These are phyloP conservation scores for Xylariaceae sp. DNA, from an alignment of 2,329 filamentous ascomycete species.

Conservation along the genomic window DNA sequence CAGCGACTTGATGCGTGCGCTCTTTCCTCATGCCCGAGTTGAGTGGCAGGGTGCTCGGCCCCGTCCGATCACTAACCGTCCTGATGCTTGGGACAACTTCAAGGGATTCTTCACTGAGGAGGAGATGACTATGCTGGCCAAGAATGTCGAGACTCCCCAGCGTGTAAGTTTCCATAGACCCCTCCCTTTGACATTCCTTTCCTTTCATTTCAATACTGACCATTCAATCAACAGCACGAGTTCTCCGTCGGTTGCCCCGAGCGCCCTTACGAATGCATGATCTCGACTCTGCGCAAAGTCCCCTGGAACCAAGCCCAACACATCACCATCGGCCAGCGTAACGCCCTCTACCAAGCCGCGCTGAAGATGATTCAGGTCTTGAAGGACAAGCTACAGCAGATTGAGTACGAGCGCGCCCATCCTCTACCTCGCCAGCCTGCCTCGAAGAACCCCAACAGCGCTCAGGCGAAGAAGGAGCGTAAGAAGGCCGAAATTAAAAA, in stretches of 20 bases:
- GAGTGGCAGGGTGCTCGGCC: slow-evolving; percentile 50
- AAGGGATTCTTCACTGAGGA: slow-evolving; percentile 58
- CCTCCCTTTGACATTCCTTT: slow-evolving; percentile 7
- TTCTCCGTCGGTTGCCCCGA: slow-evolving; percentile 60
- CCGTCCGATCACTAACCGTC: slow-evolving; percentile 29
- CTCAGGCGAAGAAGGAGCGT: background rate
- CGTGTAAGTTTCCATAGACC: slow-evolving; percentile 45
- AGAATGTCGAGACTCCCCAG: slow-evolving; percentile 58
- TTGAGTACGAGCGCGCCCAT: slow-evolving; percentile 27
- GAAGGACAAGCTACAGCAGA: slow-evolving; percentile 36
- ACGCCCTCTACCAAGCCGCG: slow-evolving; percentile 49
- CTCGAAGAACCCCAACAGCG: background rate
- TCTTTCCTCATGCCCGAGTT: slow-evolving; percentile 56
- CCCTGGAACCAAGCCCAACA: slow-evolving; percentile 57
- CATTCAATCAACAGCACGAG: slow-evolving; percentile 42
- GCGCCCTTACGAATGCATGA: slow-evolving; percentile 61
- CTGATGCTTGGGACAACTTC: slow-evolving; percentile 49
- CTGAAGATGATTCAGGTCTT: slow-evolving; percentile 47
- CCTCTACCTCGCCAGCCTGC: background rate
- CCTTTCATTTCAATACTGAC: background rate
- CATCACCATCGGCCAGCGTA: slow-evolving; percentile 56
- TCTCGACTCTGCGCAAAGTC: slow-evolving; percentile 59
- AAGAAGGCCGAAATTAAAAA: background rate
- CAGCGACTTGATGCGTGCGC: slow-evolving; percentile 53
- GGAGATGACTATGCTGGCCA: slow-evolving; percentile 60